Percentiles rank a stretch among this genome's conserved stretches.
Evolutionary conservation across 73 alveolate genomes (phyloP).

Genomic region (Paraurostyla sp.): DNA sequence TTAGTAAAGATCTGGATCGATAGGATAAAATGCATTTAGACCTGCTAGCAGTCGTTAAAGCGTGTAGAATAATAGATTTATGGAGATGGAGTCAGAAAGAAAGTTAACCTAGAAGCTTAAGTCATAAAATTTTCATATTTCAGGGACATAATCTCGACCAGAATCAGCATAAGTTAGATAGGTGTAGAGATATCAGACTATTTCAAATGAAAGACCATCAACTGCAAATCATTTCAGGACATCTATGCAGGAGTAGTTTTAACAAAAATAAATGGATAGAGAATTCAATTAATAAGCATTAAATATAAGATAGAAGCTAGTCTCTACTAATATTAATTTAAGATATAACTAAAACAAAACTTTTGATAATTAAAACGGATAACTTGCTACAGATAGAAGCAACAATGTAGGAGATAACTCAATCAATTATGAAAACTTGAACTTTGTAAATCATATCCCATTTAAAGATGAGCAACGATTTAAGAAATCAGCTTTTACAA

Average conservation of each 20-base stretch:
- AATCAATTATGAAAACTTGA: background rate
- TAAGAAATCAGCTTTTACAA: background rate
- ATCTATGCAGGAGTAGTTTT: background rate
- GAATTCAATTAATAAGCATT: background rate
- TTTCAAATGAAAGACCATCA: constrained; percentile 10
- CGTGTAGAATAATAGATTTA: background rate
- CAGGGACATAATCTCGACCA: background rate
- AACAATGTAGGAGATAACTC: background rate
- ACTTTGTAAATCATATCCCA: constrained; percentile 27
- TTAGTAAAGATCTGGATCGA: too few relatives aligned
- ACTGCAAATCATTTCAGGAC: constrained; percentile 15
- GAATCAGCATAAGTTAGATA: background rate
- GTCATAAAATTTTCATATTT: constrained; percentile 6
- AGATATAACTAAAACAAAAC: too few relatives aligned
- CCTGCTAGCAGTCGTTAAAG: background rate
- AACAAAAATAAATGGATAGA: background rate
- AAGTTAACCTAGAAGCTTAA: background rate
- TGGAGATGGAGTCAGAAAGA: background rate
- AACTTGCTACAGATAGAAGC: background rate
- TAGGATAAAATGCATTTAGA: too few relatives aligned
- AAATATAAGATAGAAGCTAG: background rate
- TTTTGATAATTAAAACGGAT: background rate
- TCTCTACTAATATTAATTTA: too few relatives aligned
- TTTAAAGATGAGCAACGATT: background rate
- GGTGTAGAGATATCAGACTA: background rate